A percentile compares a stretch with the other conserved stretches of the same genome.
Evolutionary conservation across 2,329 filamentous ascomycete species (phyloP).

Genomic region (Orbilia blumenaviensis): DNA sequence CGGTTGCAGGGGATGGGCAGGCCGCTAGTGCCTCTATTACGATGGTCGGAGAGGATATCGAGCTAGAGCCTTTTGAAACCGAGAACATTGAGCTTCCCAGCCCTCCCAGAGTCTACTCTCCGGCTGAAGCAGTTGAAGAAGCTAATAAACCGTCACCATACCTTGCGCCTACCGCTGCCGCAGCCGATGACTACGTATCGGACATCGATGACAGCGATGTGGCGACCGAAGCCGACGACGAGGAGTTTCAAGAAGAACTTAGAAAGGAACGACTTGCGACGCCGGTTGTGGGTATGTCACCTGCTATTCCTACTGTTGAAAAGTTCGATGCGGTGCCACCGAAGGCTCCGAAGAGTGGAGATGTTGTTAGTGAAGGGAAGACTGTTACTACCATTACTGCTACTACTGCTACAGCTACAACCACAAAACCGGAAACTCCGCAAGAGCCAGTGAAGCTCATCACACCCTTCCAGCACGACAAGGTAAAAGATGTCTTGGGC

Average conservation of each 20-base stretch:
- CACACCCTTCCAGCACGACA: not conserved
- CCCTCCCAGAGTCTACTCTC: not conserved
- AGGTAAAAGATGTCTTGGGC: not conserved
- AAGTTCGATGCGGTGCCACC: not conserved
- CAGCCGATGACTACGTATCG: conserved; percentile 38
- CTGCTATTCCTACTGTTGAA: not conserved
- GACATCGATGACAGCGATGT: conserved; percentile 47
- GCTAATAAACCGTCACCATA: not conserved
- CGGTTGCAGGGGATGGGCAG: not conserved
- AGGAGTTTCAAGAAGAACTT: conserved; percentile 52
- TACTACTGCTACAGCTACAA: too few relatives aligned
- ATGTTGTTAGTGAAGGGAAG: not conserved
- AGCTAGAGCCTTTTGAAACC: not conserved
- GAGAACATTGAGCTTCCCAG: not conserved
- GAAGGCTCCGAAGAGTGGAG: not conserved
- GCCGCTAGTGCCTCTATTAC: not conserved
- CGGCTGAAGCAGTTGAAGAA: not conserved
- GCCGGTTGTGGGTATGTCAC: not conserved
- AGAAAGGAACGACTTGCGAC: conserved; percentile 40
- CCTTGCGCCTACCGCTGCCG: not conserved
- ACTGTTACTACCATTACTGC: too few relatives aligned
- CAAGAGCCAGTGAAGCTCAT: not conserved
- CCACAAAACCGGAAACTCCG: not conserved
- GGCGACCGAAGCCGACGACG: conserved; percentile 44
- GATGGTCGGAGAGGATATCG: not conserved